These are phyloP conservation scores for Annona squamosa DNA, from an alignment of 164 flowering plant species.

Conservation along the genomic window DNA sequence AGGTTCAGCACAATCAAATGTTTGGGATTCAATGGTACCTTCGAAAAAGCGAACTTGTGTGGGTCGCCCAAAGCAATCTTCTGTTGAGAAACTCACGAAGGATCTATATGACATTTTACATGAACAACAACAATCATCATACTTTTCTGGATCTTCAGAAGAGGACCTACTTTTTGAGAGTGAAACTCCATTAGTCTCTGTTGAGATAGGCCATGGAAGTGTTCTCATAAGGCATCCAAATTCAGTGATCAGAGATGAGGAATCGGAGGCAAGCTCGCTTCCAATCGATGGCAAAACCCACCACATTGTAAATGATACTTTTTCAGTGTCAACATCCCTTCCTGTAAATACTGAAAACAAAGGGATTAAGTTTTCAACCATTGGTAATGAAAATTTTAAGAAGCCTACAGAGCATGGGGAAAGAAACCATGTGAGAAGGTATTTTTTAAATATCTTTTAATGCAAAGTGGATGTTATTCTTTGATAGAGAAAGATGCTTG, in stretches of 20 bases:
- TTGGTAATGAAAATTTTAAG: slow-evolving; percentile 23
- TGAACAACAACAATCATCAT: slow-evolving; percentile 82
- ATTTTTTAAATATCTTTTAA: neutral
- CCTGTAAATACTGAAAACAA: slow-evolving; percentile 33
- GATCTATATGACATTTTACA: slow-evolving; percentile 72
- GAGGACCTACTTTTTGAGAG: slow-evolving; percentile 82
- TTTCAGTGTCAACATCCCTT: slow-evolving; percentile 34
- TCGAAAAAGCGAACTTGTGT: slow-evolving; percentile 87
- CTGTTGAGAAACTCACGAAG: slow-evolving; percentile 90
- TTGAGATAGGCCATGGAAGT: slow-evolving; percentile 96
- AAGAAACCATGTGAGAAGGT: slow-evolving; percentile 51
- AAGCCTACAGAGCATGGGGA: slow-evolving; percentile 26
- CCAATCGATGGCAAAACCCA: slow-evolving; percentile 56
- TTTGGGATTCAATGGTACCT: slow-evolving; percentile 80
- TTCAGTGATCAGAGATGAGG: slow-evolving; percentile 70
- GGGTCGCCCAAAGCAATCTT: slow-evolving; percentile 52
- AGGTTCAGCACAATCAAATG: slow-evolving; percentile 80
- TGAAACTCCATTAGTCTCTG: slow-evolving; percentile 83
- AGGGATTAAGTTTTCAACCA: slow-evolving; percentile 22
- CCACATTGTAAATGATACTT: slow-evolving; percentile 33
- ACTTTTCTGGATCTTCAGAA: slow-evolving; percentile 68
- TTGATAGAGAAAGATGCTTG: neutral
- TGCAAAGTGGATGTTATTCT: neutral
- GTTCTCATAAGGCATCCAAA: slow-evolving; percentile 78
- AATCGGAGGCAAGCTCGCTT: slow-evolving; percentile 94